phyloP scores from a whole-genome alignment of 345 rosid genomes.

The Eucalyptus fibrosa region DNA sequence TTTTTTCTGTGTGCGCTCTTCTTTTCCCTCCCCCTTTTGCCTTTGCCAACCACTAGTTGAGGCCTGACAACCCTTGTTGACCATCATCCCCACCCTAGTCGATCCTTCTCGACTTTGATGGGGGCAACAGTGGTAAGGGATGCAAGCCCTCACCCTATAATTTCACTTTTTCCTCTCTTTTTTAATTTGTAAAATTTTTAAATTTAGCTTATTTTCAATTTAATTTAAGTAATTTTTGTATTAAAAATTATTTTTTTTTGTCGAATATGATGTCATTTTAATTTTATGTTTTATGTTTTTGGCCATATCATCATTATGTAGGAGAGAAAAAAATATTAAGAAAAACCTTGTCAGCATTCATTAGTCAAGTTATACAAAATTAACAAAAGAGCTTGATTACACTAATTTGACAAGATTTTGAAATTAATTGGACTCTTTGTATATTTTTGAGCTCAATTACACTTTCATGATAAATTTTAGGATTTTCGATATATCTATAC shows the following conservation, averaged over 20 bases:
- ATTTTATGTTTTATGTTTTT: background rate
- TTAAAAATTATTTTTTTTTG: background rate
- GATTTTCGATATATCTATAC: background rate
- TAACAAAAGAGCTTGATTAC: background rate
- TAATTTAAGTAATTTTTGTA: background rate
- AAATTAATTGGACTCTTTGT: background rate
- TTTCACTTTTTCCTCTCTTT: too few relatives aligned
- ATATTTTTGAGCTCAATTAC: accelerated
- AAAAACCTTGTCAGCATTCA: background rate
- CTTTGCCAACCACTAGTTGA: background rate
- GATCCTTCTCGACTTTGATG: background rate
- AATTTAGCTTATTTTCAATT: too few relatives aligned
- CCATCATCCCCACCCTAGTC: background rate
- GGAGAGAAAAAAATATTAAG: too few relatives aligned
- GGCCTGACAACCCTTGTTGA: background rate
- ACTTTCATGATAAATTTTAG: background rate
- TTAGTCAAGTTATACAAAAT: background rate
- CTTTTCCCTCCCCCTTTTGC: background rate
- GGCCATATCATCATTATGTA: background rate
- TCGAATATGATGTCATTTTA: background rate
- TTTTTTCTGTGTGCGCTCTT: accelerated
- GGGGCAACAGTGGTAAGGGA: too few relatives aligned
- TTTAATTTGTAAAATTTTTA: too few relatives aligned
- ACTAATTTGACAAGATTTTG: background rate
- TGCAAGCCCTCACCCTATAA: too few relatives aligned